Percentiles rank a stretch among this genome's conserved stretches.
These are phyloP conservation scores for Brassica incana DNA, from an alignment of 345 rosid genomes.

Conservation along the genomic window DNA sequence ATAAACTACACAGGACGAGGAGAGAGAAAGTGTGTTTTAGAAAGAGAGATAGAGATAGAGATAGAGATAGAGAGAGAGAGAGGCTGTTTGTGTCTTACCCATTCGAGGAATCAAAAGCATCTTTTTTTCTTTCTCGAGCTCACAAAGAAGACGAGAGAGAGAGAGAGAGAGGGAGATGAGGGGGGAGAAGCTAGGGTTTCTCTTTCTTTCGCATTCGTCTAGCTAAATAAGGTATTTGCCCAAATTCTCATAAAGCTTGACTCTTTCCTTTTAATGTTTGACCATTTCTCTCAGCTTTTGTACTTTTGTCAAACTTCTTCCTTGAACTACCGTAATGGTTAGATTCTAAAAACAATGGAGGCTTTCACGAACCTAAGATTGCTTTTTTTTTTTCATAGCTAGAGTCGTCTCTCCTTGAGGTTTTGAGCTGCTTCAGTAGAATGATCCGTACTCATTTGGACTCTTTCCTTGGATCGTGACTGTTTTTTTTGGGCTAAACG, in stretches of 20 bases:
- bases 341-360: conserved; percentile 30
- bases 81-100: conserved; percentile 39
- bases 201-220: conserved; percentile 21
- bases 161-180: conserved; percentile 14
- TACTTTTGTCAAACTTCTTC: conserved; percentile 14
- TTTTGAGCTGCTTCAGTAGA: conserved; percentile 6
- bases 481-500: conserved; percentile 5
- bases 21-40: conserved; percentile 33
- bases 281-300: conserved; percentile 11
- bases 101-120: conserved; percentile 64
- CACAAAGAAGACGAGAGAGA: conserved; percentile 13
- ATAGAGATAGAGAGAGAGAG: conserved; percentile 27
- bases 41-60: conserved; percentile 10
- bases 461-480: conserved; percentile 14
- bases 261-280: conserved; percentile 8
- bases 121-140: conserved; percentile 44
- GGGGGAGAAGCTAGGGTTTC: conserved; percentile 37
- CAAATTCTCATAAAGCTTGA: conserved; percentile 21
- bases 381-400: neutral
- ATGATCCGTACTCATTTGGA: conserved; percentile 31
- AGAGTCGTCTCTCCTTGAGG: conserved; percentile 8
- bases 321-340: conserved; percentile 11
- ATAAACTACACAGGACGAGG: conserved; percentile 41
- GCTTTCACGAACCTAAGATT: conserved; percentile 20
- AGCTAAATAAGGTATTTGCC: conserved; percentile 39